Evolutionary conservation across 2,329 filamentous ascomycete species (phyloP).

Genomic region (Alternaria viburni): DNA sequence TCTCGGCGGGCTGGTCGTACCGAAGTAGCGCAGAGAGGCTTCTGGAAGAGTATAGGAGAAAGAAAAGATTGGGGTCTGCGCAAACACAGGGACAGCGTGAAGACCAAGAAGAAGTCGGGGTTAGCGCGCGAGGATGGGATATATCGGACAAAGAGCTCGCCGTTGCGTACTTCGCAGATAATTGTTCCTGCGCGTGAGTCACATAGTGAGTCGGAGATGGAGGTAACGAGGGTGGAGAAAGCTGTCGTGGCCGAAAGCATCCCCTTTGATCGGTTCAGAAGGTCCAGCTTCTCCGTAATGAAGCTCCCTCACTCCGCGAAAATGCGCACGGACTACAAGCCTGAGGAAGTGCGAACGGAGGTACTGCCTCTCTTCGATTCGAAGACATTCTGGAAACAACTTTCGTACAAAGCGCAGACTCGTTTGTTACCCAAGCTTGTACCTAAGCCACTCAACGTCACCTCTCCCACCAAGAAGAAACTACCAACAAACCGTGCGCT

Average conservation of each 20-base stretch:
- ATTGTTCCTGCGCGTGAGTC: background rate
- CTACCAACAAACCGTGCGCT: background rate
- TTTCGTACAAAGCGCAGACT: background rate
- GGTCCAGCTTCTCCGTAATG: background rate
- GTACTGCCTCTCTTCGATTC: background rate
- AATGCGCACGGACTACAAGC: background rate
- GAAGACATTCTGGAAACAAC: background rate
- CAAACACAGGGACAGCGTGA: background rate
- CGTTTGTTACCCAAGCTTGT: background rate
- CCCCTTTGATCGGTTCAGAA: background rate
- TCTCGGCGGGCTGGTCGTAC: background rate
- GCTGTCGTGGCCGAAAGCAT: background rate
- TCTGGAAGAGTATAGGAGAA: background rate
- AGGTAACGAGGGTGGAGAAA: background rate
- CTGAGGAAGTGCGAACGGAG: background rate
- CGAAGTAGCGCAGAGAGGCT: background rate
- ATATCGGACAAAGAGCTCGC: background rate
- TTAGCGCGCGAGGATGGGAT: background rate
- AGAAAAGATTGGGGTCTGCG: background rate
- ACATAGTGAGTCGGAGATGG: background rate
- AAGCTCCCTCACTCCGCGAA: background rate
- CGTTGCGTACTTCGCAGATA: background rate
- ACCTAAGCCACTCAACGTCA: background rate
- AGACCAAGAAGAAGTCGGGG: background rate
- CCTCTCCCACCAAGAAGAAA: background rate